Base-by-base conservation (phyloP, 1,139 yeast species). In the Hansenula lynferdii region DNA sequence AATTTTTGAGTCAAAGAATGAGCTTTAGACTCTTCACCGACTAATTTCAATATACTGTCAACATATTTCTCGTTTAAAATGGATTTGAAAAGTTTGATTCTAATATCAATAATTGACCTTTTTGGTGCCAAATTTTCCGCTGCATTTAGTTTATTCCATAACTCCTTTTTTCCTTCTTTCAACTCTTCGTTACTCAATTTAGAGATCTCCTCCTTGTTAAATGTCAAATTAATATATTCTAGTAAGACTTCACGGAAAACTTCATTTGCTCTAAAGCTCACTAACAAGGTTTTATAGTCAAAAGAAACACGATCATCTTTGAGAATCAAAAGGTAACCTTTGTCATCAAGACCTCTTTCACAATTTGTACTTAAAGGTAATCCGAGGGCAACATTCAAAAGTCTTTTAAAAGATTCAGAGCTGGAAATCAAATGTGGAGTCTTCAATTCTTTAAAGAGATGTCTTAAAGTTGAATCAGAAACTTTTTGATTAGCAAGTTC, bases 231-330 rank as follows among this genome's bases (percentile, higher is more conserved):
- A 19, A 46, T 47, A 23, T 52, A 51, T 15, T 49, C 50, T 17
- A 57, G 40, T 27, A 57, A 31, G n/a, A 57, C 56, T 35, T 57
- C 55, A 30, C 59, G 51, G 39, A 58, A 58, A 29, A 57, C 41
- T 35, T 54, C 58, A 38, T 48, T 51, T 8, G 56, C 48, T 43
- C 57, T 51, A 6, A 53, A 33, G 25, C 53, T 45, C 6, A 44
- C 53, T 38, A 58, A 35, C 22, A 57, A 19, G 23, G 39, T 23
- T 45, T 56, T 47, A 42, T 53, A 51, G 30, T 51, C 56, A 23
- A 29, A 28, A n/a, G 34, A 16, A 31, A 55, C 44, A 35, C 45
- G 37, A 27, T 50, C 49, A 43, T 58, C 48, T 26, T 32, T 47
- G 24, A 50, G 25, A 8, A 51, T 41, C 31, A 50, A 30, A 12